Evolutionary conservation across 495 filamentous ascomycete species (phyloP), one percentile per base, ranked within the genome.

Genomic region (Penicillium tannophilum): DNA sequence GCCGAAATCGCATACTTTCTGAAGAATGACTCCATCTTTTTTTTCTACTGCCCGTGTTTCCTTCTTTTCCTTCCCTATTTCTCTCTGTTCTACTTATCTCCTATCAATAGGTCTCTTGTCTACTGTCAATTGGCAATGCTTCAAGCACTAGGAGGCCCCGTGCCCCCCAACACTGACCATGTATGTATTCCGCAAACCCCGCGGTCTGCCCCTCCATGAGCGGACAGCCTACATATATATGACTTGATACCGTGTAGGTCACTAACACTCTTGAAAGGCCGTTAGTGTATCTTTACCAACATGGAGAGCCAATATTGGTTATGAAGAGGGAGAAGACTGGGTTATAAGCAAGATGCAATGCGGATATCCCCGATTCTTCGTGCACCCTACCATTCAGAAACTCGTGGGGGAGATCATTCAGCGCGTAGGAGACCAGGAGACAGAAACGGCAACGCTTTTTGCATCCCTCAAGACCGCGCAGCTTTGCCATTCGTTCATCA

Each of bases 201-300:
- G 60, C 70, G 42, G 58, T 61, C 17, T 63, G 56, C 63, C 56
- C 65, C 63, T 70, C 64, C 4, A 28, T 51, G 19, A 35, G 9
- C n/a, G 49, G 17, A 39, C 16, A 33, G 16, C 7, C n/a, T 33
- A 31, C 0, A 35, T 14, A 33, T 20, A 14, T 26, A 51, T 44
- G 14, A 12, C 35, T 41, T 41, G 16, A 52, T 12, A 46, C 28
- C 24, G 46, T 39, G 43, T 42, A 23, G 53, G 20, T 55, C 12
- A 45, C 44, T 66, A 17, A 64, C 53, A 54, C 16, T 62, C 50
- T 53, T 46, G 58, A 59, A 58, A 98, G 93, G 95, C 94, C 48
- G 90, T 98, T 59, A 97, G 93, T 70, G 92, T 97, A 20, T 98
- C 95, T 3, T 80, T 98, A 33, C 94, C 94, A 45, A 94, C 93